Base-by-base conservation (phyloP, 1,284 basidiomycete species). In the Takashimella koratensis region DNA sequence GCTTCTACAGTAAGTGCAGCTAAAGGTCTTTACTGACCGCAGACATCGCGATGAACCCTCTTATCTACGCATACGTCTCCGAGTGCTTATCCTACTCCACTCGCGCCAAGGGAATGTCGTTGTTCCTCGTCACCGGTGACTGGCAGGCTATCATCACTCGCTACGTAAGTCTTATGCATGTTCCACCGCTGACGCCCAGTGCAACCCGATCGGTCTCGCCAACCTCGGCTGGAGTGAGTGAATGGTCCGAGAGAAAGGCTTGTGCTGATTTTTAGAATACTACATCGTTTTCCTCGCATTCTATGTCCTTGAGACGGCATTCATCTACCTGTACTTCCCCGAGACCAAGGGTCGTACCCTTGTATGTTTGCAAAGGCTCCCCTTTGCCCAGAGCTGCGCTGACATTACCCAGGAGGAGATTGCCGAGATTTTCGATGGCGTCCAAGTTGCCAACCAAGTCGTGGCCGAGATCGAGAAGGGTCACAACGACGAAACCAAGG, bases 11-110 rank as follows among this genome's bases (percentile, higher is more conserved):
- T 57, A 60, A 63, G 2, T 71, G 67, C 59, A 62, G 63, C 39
- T 70, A 66, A 54, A 68, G 66, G 12, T 67, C 66, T 0, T 56
- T 68, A n/a, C 81, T 84, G 67, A 82, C 80, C 3, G 66, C 83
- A 6, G 81, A 82, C 56, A 82, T 83, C 1, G 78, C 79, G 3
- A 58, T 43, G 39, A 44, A 40, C 1, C 47, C 54, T 22, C 51
- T 61, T 21, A 45, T 41, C 23, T 53, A 45, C 39, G 30, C 48
- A 2, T 63, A 65, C 49, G 45, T 50, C n/a, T 55, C 63, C 20
- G 83, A 84, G 58, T 81, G 79, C 55, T 71, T 84, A 12, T 74
- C 80, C 52, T 82, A 80, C 47, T 82, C 80, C 53, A 80, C 81
- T 45, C 78, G 82, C 49, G 83, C 83, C 5, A 84, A 84, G 65